These are phyloP conservation scores for Xylaria castorea DNA, from an alignment of 495 filamentous ascomycete species.

Conservation along the genomic window DNA sequence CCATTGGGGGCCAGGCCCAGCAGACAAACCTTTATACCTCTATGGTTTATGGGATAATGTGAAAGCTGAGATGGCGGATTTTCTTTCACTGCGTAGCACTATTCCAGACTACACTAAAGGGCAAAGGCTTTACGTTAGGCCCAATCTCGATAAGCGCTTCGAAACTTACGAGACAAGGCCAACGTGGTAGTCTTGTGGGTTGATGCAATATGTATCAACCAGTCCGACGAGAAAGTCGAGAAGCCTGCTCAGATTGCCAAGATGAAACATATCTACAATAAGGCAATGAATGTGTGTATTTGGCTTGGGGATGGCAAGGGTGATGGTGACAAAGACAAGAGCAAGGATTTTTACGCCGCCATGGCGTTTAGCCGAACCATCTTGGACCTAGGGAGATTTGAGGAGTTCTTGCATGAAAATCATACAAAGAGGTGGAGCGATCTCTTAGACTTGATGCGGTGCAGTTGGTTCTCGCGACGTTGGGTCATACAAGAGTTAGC, in stretches of 20 bases:
- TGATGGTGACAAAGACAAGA: slow-evolving; percentile 2
- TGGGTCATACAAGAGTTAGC: slow-evolving; percentile 29
- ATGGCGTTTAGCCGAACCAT: slow-evolving; percentile 28
- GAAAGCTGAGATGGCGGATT: not conserved
- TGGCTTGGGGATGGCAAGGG: slow-evolving; percentile 31
- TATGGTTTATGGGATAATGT: not conserved
- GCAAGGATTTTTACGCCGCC: slow-evolving; percentile 8
- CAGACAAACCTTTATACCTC: not conserved
- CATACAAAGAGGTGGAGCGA: slow-evolving; percentile 17
- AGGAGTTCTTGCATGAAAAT: slow-evolving; percentile 9
- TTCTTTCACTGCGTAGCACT: not conserved
- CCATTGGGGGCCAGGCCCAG: not conserved
- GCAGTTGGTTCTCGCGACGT: slow-evolving; percentile 21
- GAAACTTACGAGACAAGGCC: slow-evolving; percentile 2
- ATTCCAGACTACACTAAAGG: not conserved
- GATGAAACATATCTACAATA: slow-evolving; percentile 36
- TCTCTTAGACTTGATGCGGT: slow-evolving; percentile 18
- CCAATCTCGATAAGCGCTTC: slow-evolving; percentile 11
- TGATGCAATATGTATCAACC: too few relatives aligned
- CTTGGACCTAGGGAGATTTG: slow-evolving; percentile 26
- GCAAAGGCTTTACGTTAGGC: slow-evolving; percentile 11
- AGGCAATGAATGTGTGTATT: slow-evolving; percentile 32
- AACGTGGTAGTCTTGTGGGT: not conserved
- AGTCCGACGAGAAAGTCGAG: slow-evolving; percentile 19
- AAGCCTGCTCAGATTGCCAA: slow-evolving; percentile 22